phyloP scores from a whole-genome alignment of 768 basidiomycete species.

The Rhodosporidiobolus odoratus region DNA sequence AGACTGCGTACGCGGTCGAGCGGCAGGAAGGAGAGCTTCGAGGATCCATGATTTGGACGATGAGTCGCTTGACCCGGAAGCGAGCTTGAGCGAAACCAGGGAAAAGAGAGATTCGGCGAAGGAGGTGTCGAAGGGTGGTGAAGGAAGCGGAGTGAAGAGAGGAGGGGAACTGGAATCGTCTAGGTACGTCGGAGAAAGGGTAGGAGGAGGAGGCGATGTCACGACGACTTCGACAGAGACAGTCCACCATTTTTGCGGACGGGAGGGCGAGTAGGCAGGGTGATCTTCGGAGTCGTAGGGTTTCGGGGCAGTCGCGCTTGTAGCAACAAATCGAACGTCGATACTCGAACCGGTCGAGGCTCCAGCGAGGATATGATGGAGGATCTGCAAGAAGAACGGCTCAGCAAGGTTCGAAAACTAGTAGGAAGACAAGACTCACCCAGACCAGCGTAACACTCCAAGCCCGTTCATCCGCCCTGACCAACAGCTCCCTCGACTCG shows the following conservation, averaged over 20 bases:
- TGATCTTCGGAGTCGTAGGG: not conserved
- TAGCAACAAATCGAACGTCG: conserved; percentile 33
- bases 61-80: not conserved
- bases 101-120: conserved; percentile 24
- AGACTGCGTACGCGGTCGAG: conserved; percentile 20
- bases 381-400: conserved; percentile 9
- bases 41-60: conserved; percentile 21
- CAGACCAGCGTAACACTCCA: conserved; percentile 36
- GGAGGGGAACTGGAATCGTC: not conserved
- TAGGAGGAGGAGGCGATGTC: not conserved
- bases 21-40: conserved; percentile 25
- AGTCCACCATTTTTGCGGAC: conserved; percentile 28
- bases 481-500: conserved; percentile 31
- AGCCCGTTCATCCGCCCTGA: conserved; percentile 33
- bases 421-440: not conserved
- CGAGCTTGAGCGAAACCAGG: conserved; percentile 13
- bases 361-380: conserved; percentile 33
- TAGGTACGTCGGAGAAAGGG: conserved; percentile 4
- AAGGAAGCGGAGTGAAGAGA: not conserved
- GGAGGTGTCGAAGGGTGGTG: conserved; percentile 17
- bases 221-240: conserved; percentile 32
- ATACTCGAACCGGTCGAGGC: conserved; percentile 24
- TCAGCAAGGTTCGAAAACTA: too few species aligned
- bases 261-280: not conserved
- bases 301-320: not conserved